These are phyloP conservation scores for Endocalyx cinctus DNA, from an alignment of 2,329 filamentous ascomycete genomes.

Conservation along the genomic window DNA sequence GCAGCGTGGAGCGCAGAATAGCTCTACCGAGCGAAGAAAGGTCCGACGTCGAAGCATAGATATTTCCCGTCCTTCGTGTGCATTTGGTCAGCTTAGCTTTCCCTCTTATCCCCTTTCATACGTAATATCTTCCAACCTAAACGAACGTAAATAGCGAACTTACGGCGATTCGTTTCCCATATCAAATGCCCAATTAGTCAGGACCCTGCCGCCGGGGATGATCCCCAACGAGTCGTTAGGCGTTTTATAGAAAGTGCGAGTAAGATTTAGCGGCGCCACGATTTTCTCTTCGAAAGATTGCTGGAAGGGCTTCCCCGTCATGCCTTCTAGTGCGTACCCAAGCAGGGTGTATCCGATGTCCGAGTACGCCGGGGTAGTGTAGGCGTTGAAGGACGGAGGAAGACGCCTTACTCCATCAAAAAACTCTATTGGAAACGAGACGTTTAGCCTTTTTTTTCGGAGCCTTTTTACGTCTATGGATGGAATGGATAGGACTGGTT, in stretches of 20 bases:
- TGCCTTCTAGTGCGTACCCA: constrained; percentile 29
- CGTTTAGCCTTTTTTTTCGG: constrained; percentile 1
- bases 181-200: constrained; percentile 28
- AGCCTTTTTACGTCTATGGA: too few relatives aligned
- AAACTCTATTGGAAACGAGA: constrained; percentile 19
- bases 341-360: constrained; percentile 35
- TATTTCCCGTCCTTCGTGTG: constrained; percentile 25
- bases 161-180: constrained; percentile 27
- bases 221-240: constrained; percentile 28
- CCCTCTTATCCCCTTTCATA: neutral
- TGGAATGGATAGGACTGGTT: too few relatives aligned
- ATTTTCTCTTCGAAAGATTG: constrained; percentile 25
- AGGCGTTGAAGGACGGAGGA: constrained; percentile 28
- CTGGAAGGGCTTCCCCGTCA: constrained; percentile 28
- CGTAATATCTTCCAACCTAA: neutral
- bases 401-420: constrained; percentile 23
- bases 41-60: constrained; percentile 27
- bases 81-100: neutral
- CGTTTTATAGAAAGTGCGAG: constrained; percentile 25
- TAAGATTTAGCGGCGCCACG: constrained; percentile 27
- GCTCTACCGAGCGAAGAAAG: constrained; percentile 26
- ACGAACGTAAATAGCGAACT: constrained; percentile 1
- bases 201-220: constrained; percentile 26
- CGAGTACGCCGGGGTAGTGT: constrained; percentile 32
- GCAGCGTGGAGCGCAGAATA: constrained; percentile 25